Evolutionary conservation across 306 rosid genomes (phyloP), one percentile per base, ranked within the genome.

Genomic region (Acacia acuminata): DNA sequence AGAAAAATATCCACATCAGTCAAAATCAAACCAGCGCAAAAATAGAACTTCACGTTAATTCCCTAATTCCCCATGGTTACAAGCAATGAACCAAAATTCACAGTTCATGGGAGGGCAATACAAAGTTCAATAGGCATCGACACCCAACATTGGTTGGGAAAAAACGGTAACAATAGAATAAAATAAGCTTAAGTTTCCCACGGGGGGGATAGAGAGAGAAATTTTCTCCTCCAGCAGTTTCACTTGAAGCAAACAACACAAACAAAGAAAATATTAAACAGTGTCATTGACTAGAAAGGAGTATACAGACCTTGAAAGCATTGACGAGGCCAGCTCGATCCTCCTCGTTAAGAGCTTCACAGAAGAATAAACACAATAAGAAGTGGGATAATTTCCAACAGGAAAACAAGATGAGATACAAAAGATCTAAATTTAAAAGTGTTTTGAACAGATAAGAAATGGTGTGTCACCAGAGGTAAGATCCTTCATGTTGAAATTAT

Each of bases 251-350:
- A 51, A 42, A 42, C 2, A 42, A 42, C 19, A 12, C 34, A 71
- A 53, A 24, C 14, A 53, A 10, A 22, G 53, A 13, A 30, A 40
- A 42, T 40, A 38, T 5, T 22, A 22, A 56, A 43, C 13, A 76
- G 2, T 15, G 36, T 14, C 42, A 56, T 14, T 4, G 74, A 51
- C 72, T 22, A 43, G 43, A 71, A 63, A 63, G 47, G 19, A 11
- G 60, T 10, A 63, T 20, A 77, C 82, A 36, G 44, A 94, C 98
- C 96, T 94, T 92, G 66, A 94, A 93, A 78, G 93, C 97, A 85
- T 92, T 94, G 25, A 94, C 96, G 10, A 94, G 91, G 74, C 87
- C 98, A 4, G 93, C 93, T 84, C 93, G 89, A 85, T 92, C 82
- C 72, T 80, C 93, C 77, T 88, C 90, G 74, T 90, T 90, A 38